Evolutionary conservation across 495 filamentous ascomycete species (phyloP), one percentile per base, ranked within the genome.

Genomic region (Articulospora tetracladia): DNA sequence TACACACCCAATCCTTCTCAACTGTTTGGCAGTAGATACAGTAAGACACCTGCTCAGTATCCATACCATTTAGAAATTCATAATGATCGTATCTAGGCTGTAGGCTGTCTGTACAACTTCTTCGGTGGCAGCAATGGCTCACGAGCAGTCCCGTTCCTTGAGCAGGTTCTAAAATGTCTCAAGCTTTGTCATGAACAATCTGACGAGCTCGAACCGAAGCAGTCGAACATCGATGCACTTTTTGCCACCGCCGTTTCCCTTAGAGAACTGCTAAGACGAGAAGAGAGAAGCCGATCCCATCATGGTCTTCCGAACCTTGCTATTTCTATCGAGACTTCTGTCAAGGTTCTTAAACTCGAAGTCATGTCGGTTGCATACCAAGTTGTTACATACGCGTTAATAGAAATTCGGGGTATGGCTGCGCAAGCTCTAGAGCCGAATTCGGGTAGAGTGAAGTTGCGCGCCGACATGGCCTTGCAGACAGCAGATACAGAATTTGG

Each of bases 31-130:
- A 32, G 50, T 66, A 10, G 59, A 66, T 44, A 66, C 53, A 6
- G 44, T 48, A 34, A 22, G 23, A 51, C n/a, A n/a, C n/a, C n/a
- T n/a, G n/a, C n/a, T n/a, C n/a, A n/a, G n/a, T n/a, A n/a, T n/a
- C n/a, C n/a, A n/a, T n/a, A n/a, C n/a, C n/a, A n/a, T n/a, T n/a
- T n/a, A n/a, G n/a, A n/a, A n/a, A n/a, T n/a, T n/a, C n/a, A n/a
- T n/a, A n/a, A n/a, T n/a, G n/a, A n/a, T n/a, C n/a, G n/a, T n/a
- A n/a, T n/a, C n/a, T n/a, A 51, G 8, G n/a, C 41, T 24, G 64
- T 66, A 6, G 53, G 57, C 63, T 28, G 23, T 26, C 39, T 66
- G 30, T 66, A 66, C 47, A 60, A 56, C 39, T 63, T 63, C 39
- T 53, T 66, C 23, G 48, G 47, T 58, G 57, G 64, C n/a, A 56